Percentiles rank a stretch among this genome's conserved stretches.
Evolutionary conservation across 2,329 filamentous ascomycete species (phyloP).

Genomic region (Geosmithia putterillii): DNA sequence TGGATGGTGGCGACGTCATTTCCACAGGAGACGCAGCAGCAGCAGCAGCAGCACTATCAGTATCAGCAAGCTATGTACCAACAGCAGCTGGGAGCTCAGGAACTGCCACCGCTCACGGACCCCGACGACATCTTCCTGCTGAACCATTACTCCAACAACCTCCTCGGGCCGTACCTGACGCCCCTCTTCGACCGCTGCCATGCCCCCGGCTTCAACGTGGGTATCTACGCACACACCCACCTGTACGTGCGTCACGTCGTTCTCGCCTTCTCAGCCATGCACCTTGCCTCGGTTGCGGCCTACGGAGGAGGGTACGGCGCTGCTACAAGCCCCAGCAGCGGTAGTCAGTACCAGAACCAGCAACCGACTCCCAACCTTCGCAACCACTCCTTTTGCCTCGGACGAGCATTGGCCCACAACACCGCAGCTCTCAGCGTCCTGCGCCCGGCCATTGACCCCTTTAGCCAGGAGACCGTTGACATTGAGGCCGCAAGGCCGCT

Average conservation of each 20-base stretch:
- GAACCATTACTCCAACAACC: constrained; percentile 3
- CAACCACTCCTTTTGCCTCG: constrained; percentile 1
- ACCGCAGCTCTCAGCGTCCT: constrained; percentile 2
- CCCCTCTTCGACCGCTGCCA: constrained; percentile 2
- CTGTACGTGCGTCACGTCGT: constrained; percentile 4
- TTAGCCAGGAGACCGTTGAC: background rate
- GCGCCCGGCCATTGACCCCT: background rate
- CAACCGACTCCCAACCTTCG: background rate
- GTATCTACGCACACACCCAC: constrained; percentile 1
- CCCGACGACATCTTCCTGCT: constrained; percentile 2
- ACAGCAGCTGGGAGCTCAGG: background rate
- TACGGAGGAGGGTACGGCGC: background rate
- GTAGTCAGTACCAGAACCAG: no score
- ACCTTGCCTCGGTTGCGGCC: constrained; percentile 2
- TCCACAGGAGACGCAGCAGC: background rate
- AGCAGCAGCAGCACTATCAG: no score
- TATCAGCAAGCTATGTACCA: no score
- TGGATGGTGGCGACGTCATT: background rate
- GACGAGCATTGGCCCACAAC: constrained; percentile 4
- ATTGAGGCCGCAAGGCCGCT: background rate
- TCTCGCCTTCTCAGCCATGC: constrained; percentile 4
- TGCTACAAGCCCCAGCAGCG: background rate
- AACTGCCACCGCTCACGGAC: background rate
- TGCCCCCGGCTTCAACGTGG: constrained; percentile 1
- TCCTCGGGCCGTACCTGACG: background rate